Conservation (phyloP, 225 moss, liverwort and hornwort genomes). For the Climacium dendroides region DNA sequence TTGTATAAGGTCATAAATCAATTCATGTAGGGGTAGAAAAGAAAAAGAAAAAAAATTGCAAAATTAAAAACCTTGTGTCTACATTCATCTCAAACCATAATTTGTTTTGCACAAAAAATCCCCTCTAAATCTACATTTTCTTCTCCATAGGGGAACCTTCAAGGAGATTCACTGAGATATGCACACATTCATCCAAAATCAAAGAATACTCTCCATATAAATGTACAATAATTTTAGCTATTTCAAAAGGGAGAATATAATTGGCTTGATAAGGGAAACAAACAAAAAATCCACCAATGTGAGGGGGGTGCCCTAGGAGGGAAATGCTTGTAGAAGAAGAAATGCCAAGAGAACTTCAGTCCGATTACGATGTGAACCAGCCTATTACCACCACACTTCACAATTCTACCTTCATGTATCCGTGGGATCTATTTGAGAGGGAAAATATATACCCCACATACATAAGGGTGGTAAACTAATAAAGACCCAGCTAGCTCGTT, state of each 20-base stretch:
- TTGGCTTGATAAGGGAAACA: not conserved
- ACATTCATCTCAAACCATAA: not conserved
- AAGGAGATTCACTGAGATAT: fast-evolving
- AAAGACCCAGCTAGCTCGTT: not conserved
- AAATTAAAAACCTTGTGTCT: not conserved
- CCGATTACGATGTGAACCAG: not conserved
- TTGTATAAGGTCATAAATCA: too few relatives aligned
- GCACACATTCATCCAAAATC: not conserved
- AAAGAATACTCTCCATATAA: not conserved
- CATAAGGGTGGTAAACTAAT: not conserved
- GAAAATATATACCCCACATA: fast-evolving
- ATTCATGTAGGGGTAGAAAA: not conserved
- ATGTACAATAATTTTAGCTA: too few relatives aligned
- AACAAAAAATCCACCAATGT: not conserved
- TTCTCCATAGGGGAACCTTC: fast-evolving
- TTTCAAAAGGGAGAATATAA: not conserved
- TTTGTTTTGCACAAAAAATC: not conserved
- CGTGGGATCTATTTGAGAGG: fast-evolving
- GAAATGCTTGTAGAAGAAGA: fast-evolving
- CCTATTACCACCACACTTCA: not conserved
- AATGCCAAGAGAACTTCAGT: fast-evolving
- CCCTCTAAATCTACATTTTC: not conserved
- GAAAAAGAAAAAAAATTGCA: not conserved
- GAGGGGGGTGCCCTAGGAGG: fast-evolving
- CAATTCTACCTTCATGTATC: fast-evolving